Evolutionary conservation across 2,329 filamentous ascomycete species (phyloP).

Genomic region (Cadophora luteo-olivacea): DNA sequence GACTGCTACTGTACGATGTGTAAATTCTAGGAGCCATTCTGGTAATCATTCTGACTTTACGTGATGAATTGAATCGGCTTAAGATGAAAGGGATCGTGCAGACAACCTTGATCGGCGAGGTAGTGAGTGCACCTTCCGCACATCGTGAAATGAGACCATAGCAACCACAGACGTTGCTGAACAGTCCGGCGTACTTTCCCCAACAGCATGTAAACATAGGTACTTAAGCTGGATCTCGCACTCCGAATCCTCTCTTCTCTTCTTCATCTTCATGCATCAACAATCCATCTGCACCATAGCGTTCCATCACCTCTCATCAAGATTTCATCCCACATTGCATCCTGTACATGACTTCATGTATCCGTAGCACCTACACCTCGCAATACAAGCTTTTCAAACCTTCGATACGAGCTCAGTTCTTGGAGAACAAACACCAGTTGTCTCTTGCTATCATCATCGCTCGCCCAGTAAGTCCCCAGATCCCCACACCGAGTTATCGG

Average conservation of each 20-base stretch:
- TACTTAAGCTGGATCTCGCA: constrained; percentile 1
- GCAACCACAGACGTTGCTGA: neutral
- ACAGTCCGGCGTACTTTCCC: neutral
- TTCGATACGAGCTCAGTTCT: constrained; percentile 1
- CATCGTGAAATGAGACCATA: neutral
- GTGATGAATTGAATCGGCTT: too few relatives aligned
- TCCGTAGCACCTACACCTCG: neutral
- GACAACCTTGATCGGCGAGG: too few relatives aligned
- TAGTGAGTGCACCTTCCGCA: neutral
- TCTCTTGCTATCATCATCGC: constrained; percentile 4
- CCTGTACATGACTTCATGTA: neutral
- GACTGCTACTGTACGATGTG: too few relatives aligned
- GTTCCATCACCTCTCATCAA: neutral
- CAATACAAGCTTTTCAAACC: neutral
- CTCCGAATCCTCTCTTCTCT: neutral
- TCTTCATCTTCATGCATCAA: neutral
- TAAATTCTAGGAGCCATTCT: too few relatives aligned
- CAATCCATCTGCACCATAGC: neutral
- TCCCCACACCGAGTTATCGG: neutral
- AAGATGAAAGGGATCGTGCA: too few relatives aligned
- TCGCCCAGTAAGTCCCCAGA: constrained; percentile 6
- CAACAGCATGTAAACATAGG: neutral
- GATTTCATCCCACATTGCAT: neutral
- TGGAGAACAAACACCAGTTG: neutral
- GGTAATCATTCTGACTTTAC: too few relatives aligned